Conservation (phyloP, 768 basidiomycete genomes). For the Antrodiella citrinella region DNA sequence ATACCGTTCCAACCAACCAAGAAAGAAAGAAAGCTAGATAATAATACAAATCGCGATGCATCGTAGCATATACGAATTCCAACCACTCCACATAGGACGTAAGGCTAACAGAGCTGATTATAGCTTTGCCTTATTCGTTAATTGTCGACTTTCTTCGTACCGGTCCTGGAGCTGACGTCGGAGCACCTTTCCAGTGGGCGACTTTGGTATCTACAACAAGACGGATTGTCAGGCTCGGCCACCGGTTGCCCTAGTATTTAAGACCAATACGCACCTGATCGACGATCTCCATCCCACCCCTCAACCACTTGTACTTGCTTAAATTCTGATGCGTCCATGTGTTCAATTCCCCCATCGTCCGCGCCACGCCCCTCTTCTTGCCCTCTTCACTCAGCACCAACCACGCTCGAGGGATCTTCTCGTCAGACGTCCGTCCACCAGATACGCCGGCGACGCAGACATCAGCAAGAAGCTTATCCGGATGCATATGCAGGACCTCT, state of each 20-base stretch:
- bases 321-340: slow-evolving; percentile 54
- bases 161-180: slow-evolving; percentile 51
- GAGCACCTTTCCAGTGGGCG: slow-evolving; percentile 62
- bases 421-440: slow-evolving; percentile 62
- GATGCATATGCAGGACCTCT: slow-evolving; percentile 51
- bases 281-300: slow-evolving; percentile 64
- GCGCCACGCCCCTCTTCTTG: slow-evolving; percentile 34
- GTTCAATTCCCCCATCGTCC: slow-evolving; percentile 41
- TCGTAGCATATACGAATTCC: too few species aligned
- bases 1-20: too few species aligned
- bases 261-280: slow-evolving; percentile 49
- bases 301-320: slow-evolving; percentile 70
- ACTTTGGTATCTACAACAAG: slow-evolving; percentile 55
- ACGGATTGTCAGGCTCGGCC: neutral
- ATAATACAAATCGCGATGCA: too few species aligned
- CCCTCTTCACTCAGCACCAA: slow-evolving; percentile 56
- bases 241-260: too few species aligned
- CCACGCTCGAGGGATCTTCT: slow-evolving; percentile 75
- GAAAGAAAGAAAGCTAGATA: too few species aligned
- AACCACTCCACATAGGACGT: too few species aligned
- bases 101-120: slow-evolving; percentile 5
- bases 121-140: slow-evolving; percentile 11
- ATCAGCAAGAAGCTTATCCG: slow-evolving; percentile 53
- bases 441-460: slow-evolving; percentile 67
- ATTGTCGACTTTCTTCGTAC: too few species aligned